A percentile compares a stretch with the other conserved stretches of the same genome.
phyloP scores from a whole-genome alignment of 2,329 filamentous ascomycete species.

The Elsinoe fawcettii region DNA sequence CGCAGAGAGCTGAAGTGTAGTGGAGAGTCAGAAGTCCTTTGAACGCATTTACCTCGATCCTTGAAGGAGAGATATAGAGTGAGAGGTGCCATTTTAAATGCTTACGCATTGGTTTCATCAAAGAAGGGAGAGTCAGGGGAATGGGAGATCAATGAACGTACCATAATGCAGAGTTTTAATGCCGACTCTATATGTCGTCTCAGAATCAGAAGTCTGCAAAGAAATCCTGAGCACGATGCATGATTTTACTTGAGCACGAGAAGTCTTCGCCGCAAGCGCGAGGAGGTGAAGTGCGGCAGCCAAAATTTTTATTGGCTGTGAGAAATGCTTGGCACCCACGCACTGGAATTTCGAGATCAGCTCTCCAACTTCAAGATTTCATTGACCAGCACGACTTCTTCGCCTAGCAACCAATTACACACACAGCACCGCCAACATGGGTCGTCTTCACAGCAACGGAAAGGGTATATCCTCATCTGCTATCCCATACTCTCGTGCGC shows the following conservation, averaged over 20 bases:
- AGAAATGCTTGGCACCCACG: constrained; percentile 12
- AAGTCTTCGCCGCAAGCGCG: neutral
- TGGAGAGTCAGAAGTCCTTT: neutral
- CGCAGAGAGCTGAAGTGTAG: neutral
- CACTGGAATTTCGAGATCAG: constrained; percentile 12
- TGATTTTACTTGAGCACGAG: neutral
- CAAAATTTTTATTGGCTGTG: neutral
- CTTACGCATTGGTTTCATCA: constrained; percentile 6
- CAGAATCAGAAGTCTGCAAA: too few species aligned
- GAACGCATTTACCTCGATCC: constrained; percentile 7
- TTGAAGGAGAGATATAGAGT: constrained; percentile 4
- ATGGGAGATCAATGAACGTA: neutral
- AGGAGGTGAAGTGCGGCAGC: neutral
- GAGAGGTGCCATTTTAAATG: constrained; percentile 6
- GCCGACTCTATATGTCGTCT: neutral
- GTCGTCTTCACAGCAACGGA: constrained; percentile 98
- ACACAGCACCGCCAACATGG: constrained; percentile 56
- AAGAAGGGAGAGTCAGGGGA: neutral
- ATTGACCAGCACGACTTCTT: constrained; percentile 10
- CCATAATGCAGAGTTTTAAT: neutral
- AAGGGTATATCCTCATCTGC: constrained; percentile 97
- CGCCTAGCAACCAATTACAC: constrained; percentile 19
- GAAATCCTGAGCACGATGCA: neutral
- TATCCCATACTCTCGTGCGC: constrained; percentile 89
- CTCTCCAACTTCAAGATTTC: constrained; percentile 1